Evolutionary conservation across 148 eudicot genomes (phyloP), one percentile per base, ranked within the genome.

Genomic region (Cornus controversa): DNA sequence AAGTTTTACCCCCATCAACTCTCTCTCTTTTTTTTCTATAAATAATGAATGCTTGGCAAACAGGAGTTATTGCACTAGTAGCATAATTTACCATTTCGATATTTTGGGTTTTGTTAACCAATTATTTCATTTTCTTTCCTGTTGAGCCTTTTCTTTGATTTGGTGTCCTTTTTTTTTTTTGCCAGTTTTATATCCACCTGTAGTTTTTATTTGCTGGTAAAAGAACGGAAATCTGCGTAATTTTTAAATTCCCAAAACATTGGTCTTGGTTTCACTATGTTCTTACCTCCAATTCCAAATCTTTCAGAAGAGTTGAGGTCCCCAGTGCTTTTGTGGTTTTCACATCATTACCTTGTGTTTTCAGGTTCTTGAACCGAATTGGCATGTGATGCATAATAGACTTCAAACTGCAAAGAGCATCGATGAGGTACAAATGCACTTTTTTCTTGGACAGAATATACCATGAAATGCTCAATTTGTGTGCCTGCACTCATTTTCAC

Each of bases 341-440:
- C 0, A 40, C 15, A 34, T 54, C 42, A 10, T 77, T 24, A 45
- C 36, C 29, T 64, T 75, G 40, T 63, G 72, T 79, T 72, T 83
- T 72, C 90, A 96, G 99, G 99, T 96, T 79, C 88, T 96, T 82
- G 99, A 96, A 86, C 99, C 99, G 37, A 93, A 93, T 85, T 93
- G 98, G 95, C 98, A 96, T 76, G 88, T 90, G 85, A 90, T 96
- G 97, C 91, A 88, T 77, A 90, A 78, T 79, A 88, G 93, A 82
- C 90, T 93, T 82, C 92, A 89, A 81, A 88, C 91, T 76, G 97
- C 99, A 69, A 96, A 89, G 82, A 93, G 98, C 86, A 96, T 96
- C 78, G 98, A 93, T 72, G 95, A 96, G 99, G 99, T 96, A 81
- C 50, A 71, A 20, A 60, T 24, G 25, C 26, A 27, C 45, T 25